phyloP scores from a whole-genome alignment of 768 basidiomycete genomes.

The Tricholoma furcatifolium region DNA sequence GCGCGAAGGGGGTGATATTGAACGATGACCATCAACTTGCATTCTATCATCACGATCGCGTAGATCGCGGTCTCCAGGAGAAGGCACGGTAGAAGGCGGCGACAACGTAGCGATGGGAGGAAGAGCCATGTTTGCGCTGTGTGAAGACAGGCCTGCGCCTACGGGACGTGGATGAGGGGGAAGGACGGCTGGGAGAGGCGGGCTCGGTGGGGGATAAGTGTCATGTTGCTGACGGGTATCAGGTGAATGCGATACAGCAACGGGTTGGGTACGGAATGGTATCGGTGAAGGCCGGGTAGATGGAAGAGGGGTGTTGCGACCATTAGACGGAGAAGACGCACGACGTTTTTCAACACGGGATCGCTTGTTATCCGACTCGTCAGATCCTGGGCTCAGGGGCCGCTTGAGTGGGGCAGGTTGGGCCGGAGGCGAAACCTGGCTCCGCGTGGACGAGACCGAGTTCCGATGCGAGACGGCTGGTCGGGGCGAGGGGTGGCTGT shows the following conservation, averaged over 20 bases:
- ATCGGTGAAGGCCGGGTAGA: conserved; percentile 69
- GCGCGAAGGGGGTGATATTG: conserved; percentile 50
- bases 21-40: conserved; percentile 52
- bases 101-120: conserved; percentile 73
- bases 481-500: conserved; percentile 47
- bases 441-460: conserved; percentile 64
- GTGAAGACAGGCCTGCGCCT: conserved; percentile 48
- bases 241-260: conserved; percentile 59
- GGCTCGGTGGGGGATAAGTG: conserved; percentile 45
- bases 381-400: conserved; percentile 64
- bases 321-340: conserved; percentile 47
- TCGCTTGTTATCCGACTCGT: conserved; percentile 62
- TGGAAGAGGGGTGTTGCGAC: conserved; percentile 53
- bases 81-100: conserved; percentile 55
- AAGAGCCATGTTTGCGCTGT: conserved; percentile 46
- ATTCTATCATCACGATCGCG: conserved; percentile 51
- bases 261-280: conserved; percentile 67
- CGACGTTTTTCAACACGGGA: conserved; percentile 62
- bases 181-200: conserved; percentile 57
- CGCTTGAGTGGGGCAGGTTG: conserved; percentile 55
- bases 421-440: conserved; percentile 61
- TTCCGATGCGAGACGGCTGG: conserved; percentile 57
- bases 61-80: conserved; percentile 45
- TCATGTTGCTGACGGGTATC: conserved; percentile 56
- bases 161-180: conserved; percentile 77